Conservation (phyloP, 2,329 filamentous ascomycete genomes). For the Diaporthe destruens region DNA sequence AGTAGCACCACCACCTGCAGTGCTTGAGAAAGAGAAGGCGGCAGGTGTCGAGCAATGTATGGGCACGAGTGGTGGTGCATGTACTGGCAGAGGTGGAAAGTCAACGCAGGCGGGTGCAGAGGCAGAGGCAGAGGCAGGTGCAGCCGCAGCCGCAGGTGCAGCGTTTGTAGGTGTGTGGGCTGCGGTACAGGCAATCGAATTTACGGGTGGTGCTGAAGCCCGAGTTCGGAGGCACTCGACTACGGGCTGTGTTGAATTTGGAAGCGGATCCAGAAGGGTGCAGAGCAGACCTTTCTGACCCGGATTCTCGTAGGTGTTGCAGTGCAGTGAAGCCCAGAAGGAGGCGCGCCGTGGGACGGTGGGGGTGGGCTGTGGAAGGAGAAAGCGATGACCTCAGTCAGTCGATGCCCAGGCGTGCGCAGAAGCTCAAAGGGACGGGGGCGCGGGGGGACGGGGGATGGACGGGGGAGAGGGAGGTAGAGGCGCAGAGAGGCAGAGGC, state of each 20-base stretch:
- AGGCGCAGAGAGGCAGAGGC: not conserved
- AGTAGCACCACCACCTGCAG: not conserved
- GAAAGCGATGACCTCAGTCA: constrained; percentile 4
- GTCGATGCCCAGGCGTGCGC: constrained; percentile 20
- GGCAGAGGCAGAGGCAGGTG: not conserved
- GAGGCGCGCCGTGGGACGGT: not conserved
- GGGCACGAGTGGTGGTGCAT: not conserved
- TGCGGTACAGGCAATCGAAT: not conserved
- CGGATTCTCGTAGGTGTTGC: constrained; percentile 11
- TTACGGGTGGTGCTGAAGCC: constrained; percentile 21
- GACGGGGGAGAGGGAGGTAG: too few species aligned
- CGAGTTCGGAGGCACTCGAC: constrained; percentile 14
- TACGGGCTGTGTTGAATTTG: not conserved
- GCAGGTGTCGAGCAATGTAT: not conserved
- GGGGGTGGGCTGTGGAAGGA: not conserved
- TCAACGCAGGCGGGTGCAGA: not conserved
- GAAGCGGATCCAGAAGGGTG: not conserved
- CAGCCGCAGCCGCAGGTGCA: not conserved
- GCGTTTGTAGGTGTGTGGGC: too few species aligned
- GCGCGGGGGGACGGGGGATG: too few species aligned
- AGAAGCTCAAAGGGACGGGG: not conserved
- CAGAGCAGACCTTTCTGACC: constrained; percentile 6
- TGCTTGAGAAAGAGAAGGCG: not conserved
- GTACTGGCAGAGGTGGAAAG: constrained; percentile 1
- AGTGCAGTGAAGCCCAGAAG: constrained; percentile 13